phyloP scores from a whole-genome alignment of 2,329 filamentous ascomycete genomes.

The Rhytidhysteron rufulum region DNA sequence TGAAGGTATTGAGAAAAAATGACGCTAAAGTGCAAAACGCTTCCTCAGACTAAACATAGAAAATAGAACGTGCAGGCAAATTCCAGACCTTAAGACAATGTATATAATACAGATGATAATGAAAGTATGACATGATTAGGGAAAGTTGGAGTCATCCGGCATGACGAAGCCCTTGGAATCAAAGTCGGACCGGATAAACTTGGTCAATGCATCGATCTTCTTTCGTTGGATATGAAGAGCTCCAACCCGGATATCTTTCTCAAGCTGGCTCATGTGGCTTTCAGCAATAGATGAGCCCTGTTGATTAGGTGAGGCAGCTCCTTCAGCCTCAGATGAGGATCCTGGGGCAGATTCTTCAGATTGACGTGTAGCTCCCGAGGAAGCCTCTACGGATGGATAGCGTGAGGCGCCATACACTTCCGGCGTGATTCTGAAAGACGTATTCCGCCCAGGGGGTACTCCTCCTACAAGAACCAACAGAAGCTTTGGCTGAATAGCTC shows the following conservation, averaged over 20 bases:
- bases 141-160: conserved; percentile 40
- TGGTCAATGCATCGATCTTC: conserved; percentile 45
- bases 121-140: conserved; percentile 7
- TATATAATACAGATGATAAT: no score
- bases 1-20: no score
- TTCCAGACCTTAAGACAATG: no score
- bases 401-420: conserved; percentile 39
- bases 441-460: conserved; percentile 39
- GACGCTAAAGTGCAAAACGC: no score
- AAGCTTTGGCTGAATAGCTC: conserved; percentile 43
- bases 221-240: conserved; percentile 47
- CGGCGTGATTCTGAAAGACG: conserved; percentile 40
- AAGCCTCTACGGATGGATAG: conserved; percentile 27
- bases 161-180: conserved; percentile 45
- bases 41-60: no score
- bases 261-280: conserved; percentile 35
- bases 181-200: conserved; percentile 42
- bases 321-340: conserved; percentile 5
- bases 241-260: conserved; percentile 34
- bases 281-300: conserved; percentile 25
- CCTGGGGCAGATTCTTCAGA: conserved; percentile 5
- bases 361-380: conserved; percentile 7
- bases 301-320: conserved; percentile 10
- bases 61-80: no score
- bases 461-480: conserved; percentile 47